Percentiles rank a stretch among this genome's conserved stretches.
These are phyloP conservation scores for Candida fluviatilis DNA, from an alignment of 805 yeast species.

Conservation along the genomic window DNA sequence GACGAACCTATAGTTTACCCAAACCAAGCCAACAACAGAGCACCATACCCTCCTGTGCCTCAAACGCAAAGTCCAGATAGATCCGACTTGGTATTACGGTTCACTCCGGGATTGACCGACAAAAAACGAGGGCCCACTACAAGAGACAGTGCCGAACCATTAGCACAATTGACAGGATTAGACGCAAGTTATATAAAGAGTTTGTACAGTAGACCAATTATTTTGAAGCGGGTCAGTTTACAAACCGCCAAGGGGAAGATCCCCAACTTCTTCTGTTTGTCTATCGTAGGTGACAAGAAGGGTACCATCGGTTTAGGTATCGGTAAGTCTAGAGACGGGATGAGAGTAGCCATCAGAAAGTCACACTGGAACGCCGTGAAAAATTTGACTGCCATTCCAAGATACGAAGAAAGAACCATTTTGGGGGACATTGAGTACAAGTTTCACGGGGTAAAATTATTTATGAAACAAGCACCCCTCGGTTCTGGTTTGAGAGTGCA, in stretches of 20 bases:
- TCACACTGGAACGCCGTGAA: constrained; percentile 95
- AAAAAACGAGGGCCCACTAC: constrained; percentile 12
- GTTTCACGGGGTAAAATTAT: constrained; percentile 81
- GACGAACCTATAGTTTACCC: constrained; percentile 55
- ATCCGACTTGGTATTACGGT: constrained; percentile 34
- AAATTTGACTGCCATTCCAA: constrained; percentile 73
- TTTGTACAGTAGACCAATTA: constrained; percentile 60
- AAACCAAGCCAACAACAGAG: constrained; percentile 42
- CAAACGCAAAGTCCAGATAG: constrained; percentile 51
- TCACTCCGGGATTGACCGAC: constrained; percentile 18
- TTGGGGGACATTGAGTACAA: constrained; percentile 78
- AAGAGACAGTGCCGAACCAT: constrained; percentile 45
- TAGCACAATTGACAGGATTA: constrained; percentile 63
- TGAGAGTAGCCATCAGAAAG: constrained; percentile 69
- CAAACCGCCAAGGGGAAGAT: constrained; percentile 93
- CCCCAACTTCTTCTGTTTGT: constrained; percentile 74
- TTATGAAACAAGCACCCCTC: constrained; percentile 81
- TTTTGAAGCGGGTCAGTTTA: constrained; percentile 78
- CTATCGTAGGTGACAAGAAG: constrained; percentile 86
- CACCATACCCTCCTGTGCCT: constrained; percentile 58
- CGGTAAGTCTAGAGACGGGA: constrained; percentile 81
- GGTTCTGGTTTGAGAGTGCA: constrained; percentile 93
- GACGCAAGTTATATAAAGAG: constrained; percentile 56
- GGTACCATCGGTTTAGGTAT: constrained; percentile 96
- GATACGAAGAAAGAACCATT: constrained; percentile 89